Base-by-base conservation (phyloP, 2,329 filamentous ascomycete genomes). In the Pseudocercospora fijiensis region DNA sequence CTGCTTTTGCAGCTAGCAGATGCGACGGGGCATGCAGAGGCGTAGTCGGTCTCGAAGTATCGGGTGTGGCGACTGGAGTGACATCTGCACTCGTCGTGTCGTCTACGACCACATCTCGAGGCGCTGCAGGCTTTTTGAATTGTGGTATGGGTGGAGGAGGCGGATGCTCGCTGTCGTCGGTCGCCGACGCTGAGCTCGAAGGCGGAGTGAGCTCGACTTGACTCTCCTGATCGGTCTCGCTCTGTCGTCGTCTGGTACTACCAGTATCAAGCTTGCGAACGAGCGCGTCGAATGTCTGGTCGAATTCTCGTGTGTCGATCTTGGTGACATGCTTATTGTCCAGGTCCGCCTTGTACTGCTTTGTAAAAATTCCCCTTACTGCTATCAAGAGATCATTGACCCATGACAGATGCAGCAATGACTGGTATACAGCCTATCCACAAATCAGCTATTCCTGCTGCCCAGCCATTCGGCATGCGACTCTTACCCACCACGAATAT, bases 321-420 rank as follows among this genome's bases (percentile, higher is more conserved):
- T 90, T 83, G 60, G 90, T 92, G 10, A 88, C 90, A 75, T 94
- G 86, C 26, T 90, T 86, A 71, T 90, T 90, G 76, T 88, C 92
- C 61, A 99, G 81, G 77, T 96, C 90, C 63, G 95, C 89, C 70
- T 88, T 90, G 76, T 98, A 99, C 27, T 97, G 84, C 69, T 92
- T 90, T 69, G 95, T 85, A 75, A 98, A 99, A 33, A 99, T 88
- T 9, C 90, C 92, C 76, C 89, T 91, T 73, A 98, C 92, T 73
- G 98, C 96, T 74, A 97, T 94, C 70, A 99, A 87, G 55, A 99
- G 88, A 77, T 95, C 92, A 78, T 99, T 95, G 69, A 98, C 91
- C 95, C 96, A 99, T 11, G 91, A 93, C 8, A 99, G 86, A 77
- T 97, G 93, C 28, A 99, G 85, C 30, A 99, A 86, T 43, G 93